These are phyloP conservation scores for Hypomontagnella monticulosa DNA, from an alignment of 495 filamentous ascomycete species.

Conservation along the genomic window DNA sequence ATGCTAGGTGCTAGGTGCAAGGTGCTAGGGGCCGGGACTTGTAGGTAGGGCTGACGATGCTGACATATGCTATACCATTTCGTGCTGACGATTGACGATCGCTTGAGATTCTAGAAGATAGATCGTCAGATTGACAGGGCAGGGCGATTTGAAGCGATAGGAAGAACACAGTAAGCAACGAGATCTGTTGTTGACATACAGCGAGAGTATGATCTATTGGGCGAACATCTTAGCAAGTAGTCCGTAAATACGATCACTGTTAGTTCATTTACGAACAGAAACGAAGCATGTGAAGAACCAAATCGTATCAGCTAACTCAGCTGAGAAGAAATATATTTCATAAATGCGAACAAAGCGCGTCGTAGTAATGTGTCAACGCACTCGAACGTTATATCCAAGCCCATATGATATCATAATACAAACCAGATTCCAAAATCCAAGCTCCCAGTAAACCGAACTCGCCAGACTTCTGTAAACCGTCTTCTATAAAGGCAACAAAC, in stretches of 20 bases:
- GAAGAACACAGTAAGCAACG: not conserved
- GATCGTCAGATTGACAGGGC: not conserved
- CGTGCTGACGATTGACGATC: too few species aligned
- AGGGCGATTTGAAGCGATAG: not conserved
- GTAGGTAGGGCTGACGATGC: constrained; percentile 29
- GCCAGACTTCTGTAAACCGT: not conserved
- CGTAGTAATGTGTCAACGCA: not conserved
- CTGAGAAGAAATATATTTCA: not conserved
- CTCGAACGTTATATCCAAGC: constrained; percentile 9
- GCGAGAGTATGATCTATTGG: too few species aligned
- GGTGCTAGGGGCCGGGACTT: not conserved
- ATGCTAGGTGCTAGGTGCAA: not conserved
- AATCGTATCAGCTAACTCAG: not conserved
- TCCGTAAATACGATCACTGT: too few species aligned
- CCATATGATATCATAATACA: constrained; percentile 11
- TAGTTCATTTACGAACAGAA: not conserved
- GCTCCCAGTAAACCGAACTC: not conserved
- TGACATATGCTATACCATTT: not conserved
- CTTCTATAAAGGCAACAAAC: not conserved
- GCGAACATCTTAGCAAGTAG: too few species aligned
- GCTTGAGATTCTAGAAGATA: not conserved
- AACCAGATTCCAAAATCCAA: not conserved
- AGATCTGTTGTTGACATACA: too few species aligned
- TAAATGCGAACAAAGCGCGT: not conserved
- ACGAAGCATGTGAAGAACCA: not conserved